These are phyloP conservation scores for Candida gigantensis DNA, from an alignment of 1,139 yeast genomes.

Conservation along the genomic window DNA sequence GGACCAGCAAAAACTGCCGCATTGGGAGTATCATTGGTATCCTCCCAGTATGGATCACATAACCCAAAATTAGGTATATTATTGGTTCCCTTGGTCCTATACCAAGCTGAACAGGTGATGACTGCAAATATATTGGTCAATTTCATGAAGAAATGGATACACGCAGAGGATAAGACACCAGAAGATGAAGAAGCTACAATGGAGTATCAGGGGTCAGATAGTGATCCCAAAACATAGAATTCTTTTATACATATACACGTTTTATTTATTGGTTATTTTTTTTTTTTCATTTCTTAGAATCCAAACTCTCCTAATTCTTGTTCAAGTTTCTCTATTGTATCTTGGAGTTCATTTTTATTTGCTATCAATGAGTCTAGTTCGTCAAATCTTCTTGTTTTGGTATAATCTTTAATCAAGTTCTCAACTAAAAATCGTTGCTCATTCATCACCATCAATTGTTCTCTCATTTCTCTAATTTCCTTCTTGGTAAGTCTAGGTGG, in stretches of 20 bases:
- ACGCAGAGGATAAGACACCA: constrained; percentile 32
- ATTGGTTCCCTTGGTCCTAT: constrained; percentile 77
- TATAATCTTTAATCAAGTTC: constrained; percentile 61
- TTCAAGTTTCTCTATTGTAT: constrained; percentile 53
- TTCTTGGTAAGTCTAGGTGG: constrained; percentile 41
- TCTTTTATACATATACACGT: not conserved
- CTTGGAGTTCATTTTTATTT: constrained; percentile 59
- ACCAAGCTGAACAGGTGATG: constrained; percentile 83
- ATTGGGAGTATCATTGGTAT: constrained; percentile 76
- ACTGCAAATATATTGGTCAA: constrained; percentile 70
- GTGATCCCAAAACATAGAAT: not conserved
- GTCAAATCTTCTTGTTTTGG: constrained; percentile 71
- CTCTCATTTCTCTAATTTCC: constrained; percentile 62
- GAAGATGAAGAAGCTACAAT: constrained; percentile 17
- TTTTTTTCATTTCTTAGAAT: constrained; percentile 29
- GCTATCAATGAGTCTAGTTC: constrained; percentile 64
- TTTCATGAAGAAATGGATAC: constrained; percentile 68
- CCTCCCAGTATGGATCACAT: constrained; percentile 74
- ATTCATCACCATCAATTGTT: constrained; percentile 80
- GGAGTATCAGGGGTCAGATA: not conserved
- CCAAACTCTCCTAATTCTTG: constrained; percentile 65
- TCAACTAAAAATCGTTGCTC: constrained; percentile 79
- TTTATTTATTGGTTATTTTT: not conserved
- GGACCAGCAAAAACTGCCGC: constrained; percentile 96
- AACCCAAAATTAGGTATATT: constrained; percentile 66